Evolutionary conservation across 2,329 filamentous ascomycete species (phyloP), one percentile per base, ranked within the genome.

Genomic region (Ophiostoma montium): DNA sequence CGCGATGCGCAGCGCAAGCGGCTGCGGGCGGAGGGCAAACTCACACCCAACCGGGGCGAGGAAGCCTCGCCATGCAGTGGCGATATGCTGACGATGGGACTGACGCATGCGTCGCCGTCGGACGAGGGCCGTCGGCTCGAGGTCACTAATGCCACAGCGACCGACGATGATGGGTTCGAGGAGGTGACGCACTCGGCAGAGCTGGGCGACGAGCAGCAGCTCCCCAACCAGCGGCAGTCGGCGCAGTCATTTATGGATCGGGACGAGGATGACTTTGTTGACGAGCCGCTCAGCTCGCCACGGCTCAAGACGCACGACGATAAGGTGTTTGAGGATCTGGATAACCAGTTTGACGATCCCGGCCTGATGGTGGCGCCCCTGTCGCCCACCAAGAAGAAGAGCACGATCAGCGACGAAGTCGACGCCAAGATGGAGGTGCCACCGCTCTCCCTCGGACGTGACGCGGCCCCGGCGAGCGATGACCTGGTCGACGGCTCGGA

Each of bases 91-190:
- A 79, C 74, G 0, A 78, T 81, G 75, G 70, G 72, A 42, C 68
- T 70, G 13, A 65, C 74, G 2, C 70, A 71, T 35, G 62, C 67
- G 2, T 65, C 67, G 0, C 63, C 68, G 0, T 69, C 73, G 1
- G 85, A 88, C 55, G 78, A 80, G 50, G 73, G 78, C 46, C 84
- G 84, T 48, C 75, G 72, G 43, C 70, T 89, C 1, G 86, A 90
- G 56, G 78, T 90, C 13, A 84, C 83, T 47, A 94, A 92, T 58
- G 80, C 78, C 15, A 82, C 84, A 12, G 46, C 51, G 0, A 47
- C 53, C 6, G 87, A 95, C 56, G 86, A 92, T 55, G 92, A 96
- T 61, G 86, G 86, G 1, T 96, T 95, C 59, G 92, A 98, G 62
- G 88, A 95, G 64, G 89, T 96, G 10, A 75, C 75, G 32, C 74